Evolutionary conservation across 2,329 filamentous ascomycete genomes (phyloP).

Genomic region (Claviceps pazoutovae): DNA sequence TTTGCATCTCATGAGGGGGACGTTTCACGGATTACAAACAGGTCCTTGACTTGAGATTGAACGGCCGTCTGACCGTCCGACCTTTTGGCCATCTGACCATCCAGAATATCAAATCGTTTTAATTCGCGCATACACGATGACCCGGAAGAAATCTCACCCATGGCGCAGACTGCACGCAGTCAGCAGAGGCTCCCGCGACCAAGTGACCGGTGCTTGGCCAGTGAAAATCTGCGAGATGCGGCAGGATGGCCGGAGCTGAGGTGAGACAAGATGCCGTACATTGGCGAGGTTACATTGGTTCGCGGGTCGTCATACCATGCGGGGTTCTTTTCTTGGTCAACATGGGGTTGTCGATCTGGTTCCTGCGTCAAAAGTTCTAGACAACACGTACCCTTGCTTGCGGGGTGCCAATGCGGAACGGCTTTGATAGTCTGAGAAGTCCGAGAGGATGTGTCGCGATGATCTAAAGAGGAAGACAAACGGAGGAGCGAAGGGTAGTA

Average conservation of each 20-base stretch:
- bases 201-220: too few species aligned
- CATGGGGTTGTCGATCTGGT: too few species aligned
- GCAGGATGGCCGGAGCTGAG: neutral
- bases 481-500: too few species aligned
- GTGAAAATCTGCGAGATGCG: neutral
- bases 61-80: too few species aligned
- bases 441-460: neutral
- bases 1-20: neutral
- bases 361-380: too few species aligned
- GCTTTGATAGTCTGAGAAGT: neutral
- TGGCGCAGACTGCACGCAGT: neutral
- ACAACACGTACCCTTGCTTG: too few species aligned
- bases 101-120: neutral
- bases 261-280: neutral
- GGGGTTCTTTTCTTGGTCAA: too few species aligned
- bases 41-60: neutral
- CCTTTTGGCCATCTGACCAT: neutral
- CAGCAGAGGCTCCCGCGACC: too few species aligned
- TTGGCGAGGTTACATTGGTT: neutral
- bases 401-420: too few species aligned
- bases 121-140: neutral
- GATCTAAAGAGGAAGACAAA: too few species aligned
- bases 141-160: neutral
- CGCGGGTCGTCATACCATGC: too few species aligned
- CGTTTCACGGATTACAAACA: neutral